phyloP scores from a whole-genome alignment of 192 early-diverging fungal genomes.

The Linnemannia hyalina region DNA sequence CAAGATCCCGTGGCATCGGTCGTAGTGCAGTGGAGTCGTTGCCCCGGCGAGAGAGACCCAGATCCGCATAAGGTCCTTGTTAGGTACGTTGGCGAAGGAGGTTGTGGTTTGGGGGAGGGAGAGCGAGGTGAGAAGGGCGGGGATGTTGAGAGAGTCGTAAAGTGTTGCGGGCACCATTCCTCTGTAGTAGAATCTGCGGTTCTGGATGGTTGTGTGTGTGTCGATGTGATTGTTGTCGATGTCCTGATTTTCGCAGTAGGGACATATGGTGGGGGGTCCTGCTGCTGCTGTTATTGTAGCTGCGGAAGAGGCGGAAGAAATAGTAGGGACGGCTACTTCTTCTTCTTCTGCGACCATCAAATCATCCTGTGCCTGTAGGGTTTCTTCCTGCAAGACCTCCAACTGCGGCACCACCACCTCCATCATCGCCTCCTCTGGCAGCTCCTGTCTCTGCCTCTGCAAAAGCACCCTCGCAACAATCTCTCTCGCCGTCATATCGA shows the following conservation, averaged over 20 bases:
- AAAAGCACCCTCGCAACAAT: conserved; percentile 28
- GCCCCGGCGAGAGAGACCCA: conserved; percentile 61
- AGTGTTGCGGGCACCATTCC: conserved; percentile 38
- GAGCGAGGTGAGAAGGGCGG: conserved; percentile 20
- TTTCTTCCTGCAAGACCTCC: neutral
- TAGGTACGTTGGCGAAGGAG: conserved; percentile 21
- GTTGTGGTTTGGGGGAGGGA: conserved; percentile 24
- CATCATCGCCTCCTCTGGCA: neutral
- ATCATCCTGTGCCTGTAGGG: neutral
- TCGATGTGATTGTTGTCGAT: neutral
- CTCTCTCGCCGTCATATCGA: conserved; percentile 36
- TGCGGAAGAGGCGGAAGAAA: neutral
- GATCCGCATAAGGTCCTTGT: conserved; percentile 56
- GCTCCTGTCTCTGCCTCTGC: neutral
- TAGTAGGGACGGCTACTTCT: neutral
- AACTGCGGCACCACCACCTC: neutral
- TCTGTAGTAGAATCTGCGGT: conserved; percentile 49
- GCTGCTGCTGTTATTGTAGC: conserved; percentile 1
- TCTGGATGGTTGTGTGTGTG: neutral
- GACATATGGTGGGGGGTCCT: neutral
- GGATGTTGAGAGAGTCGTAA: conserved; percentile 29
- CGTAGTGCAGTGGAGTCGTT: conserved; percentile 67
- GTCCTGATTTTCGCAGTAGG: conserved; percentile 13
- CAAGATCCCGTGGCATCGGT: conserved; percentile 65
- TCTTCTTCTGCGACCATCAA: neutral